Conservation (phyloP, 176 grass and related monocot genomes). For the Puya raimondii region DNA sequence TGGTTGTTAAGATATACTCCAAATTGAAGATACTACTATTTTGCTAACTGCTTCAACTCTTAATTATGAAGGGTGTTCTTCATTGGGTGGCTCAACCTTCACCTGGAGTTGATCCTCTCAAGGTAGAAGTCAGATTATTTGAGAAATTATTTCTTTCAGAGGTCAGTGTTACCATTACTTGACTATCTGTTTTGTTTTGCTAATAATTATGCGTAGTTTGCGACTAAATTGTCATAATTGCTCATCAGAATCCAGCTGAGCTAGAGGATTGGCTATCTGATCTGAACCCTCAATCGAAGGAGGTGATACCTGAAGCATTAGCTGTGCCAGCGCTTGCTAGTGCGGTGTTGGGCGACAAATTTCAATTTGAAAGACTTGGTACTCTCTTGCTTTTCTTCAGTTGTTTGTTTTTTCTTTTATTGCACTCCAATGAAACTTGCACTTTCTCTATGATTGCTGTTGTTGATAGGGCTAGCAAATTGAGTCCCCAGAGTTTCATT, state of each 20-base stretch:
- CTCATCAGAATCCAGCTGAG: slow-evolving; percentile 68
- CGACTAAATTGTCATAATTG: slow-evolving; percentile 9
- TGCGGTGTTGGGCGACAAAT: slow-evolving; percentile 61
- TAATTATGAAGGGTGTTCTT: slow-evolving; percentile 67
- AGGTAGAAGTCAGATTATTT: slow-evolving; percentile 84
- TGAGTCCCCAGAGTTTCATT: too few species aligned
- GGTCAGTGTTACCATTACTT: slow-evolving; percentile 26
- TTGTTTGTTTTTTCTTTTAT: background rate
- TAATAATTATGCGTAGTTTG: background rate
- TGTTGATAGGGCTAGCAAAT: background rate
- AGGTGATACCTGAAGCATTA: slow-evolving; percentile 71
- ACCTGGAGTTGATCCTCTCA: slow-evolving; percentile 73
- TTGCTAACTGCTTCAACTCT: background rate
- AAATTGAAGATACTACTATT: background rate
- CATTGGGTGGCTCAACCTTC: slow-evolving; percentile 89
- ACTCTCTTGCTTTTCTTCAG: slow-evolving; percentile 16
- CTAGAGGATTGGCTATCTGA: slow-evolving; percentile 82
- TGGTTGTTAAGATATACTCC: background rate
- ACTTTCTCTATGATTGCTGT: background rate
- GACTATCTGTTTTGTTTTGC: slow-evolving; percentile 2
- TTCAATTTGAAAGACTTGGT: slow-evolving; percentile 97
- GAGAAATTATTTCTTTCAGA: slow-evolving; percentile 81
- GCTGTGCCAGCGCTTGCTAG: slow-evolving; percentile 49
- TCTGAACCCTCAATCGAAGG: slow-evolving; percentile 77
- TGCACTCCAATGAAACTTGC: background rate